Base-by-base conservation (phyloP, 1,139 yeast species). In the Arxiozyma bovina region DNA sequence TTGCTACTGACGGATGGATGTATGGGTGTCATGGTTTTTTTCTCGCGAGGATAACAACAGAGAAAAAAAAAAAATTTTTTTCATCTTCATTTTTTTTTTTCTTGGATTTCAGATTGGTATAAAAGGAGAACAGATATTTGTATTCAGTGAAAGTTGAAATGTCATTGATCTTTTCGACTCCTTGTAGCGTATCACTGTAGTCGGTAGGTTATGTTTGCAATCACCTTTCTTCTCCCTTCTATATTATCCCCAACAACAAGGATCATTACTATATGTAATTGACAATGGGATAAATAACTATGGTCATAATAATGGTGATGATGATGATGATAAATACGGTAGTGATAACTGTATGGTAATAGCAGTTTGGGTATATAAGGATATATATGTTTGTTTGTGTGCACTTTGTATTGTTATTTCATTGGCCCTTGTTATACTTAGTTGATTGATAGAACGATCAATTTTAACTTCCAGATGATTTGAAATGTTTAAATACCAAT, bases 401-500 rank as follows among this genome's bases (percentile, higher is more conserved):
- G n/a, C n/a, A 8, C 11, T 34, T 34, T 34, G 40, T 34, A 15
- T 34, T 34, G 12, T 34, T 34, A 34, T 34, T 34, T 34, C 40
- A 15, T 34, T n/a, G 8, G n/a, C 6, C 17, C 17, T 15, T 34
- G 4, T 30, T 4, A 8, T 3, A 30, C 15, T 34, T 34, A 6
- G 8, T n/a, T 34, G n/a, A 34, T 34, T 12, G 40, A 34, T 34
- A 3, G 1, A 15, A 2, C n/a, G 8, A 8, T 34, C 40, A n/a
- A 17, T 23, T 42, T 17, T n/a, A 22, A 18, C 25, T 50, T 51
- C 47, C 49, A 42, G 30, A 27, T 22, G 47, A 43, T 51, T 45
- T 61, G 69, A 65, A 30, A 18, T 45, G 23, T 44, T 30, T 27
- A 30, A 44, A 56, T 63, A 68, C 71, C 72, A 69, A 69, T 69